Conservation (phyloP, 2,329 filamentous ascomycete genomes). For the Penicillium brevicompactum region DNA sequence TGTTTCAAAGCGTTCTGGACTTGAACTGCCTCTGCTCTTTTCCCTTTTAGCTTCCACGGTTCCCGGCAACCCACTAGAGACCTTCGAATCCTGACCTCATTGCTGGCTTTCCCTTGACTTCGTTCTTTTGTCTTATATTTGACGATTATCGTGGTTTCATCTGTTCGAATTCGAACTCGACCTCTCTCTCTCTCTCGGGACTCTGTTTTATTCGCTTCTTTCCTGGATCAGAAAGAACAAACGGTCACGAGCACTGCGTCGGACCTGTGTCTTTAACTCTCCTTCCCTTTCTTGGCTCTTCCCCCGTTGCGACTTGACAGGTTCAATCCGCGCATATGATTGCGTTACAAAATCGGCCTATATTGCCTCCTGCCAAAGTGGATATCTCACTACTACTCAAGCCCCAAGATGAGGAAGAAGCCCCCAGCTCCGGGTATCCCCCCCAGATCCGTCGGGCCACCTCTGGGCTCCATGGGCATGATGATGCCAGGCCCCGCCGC, state of each 20-base stretch:
- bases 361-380: slow-evolving; percentile 68
- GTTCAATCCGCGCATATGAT: slow-evolving; percentile 42
- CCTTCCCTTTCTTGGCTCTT: too few relatives aligned
- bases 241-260: too few relatives aligned
- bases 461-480: slow-evolving; percentile 26
- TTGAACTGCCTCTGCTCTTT: background rate
- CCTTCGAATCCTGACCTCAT: background rate
- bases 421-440: slow-evolving; percentile 36
- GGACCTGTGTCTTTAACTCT: background rate
- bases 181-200: background rate
- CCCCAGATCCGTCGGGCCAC: slow-evolving; percentile 26
- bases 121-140: background rate
- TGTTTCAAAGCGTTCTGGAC: slow-evolving; percentile 13
- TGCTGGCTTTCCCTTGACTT: background rate
- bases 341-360: slow-evolving; percentile 43
- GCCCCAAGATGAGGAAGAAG: slow-evolving; percentile 50
- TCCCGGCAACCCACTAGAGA: background rate
- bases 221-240: too few relatives aligned
- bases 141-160: too few relatives aligned
- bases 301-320: too few relatives aligned
- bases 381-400: slow-evolving; percentile 92
- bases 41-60: background rate
- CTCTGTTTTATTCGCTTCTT: background rate
- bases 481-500: slow-evolving; percentile 21
- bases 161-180: background rate